Evolutionary conservation across 2,329 filamentous ascomycete species (phyloP), one percentile per base, ranked within the genome.

Genomic region (Ciborinia camelliae): DNA sequence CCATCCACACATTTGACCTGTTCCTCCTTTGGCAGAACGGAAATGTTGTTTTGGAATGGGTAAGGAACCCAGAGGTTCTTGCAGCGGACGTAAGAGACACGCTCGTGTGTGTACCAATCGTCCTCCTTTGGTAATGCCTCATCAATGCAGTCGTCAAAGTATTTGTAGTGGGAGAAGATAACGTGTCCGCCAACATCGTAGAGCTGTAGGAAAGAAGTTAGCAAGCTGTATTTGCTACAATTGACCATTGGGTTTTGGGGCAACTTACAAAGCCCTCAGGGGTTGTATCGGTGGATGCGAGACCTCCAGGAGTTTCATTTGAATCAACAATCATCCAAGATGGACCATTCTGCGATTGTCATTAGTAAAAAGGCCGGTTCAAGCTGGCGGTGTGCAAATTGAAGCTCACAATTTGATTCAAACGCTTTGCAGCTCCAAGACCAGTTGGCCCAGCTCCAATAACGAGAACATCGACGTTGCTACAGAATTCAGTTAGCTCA

Each of bases 41-140:
- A 96, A 77, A 99, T 94, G 84, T 99, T 99, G 87, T 98, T 99
- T 84, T 99, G 95, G 89, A 99, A 97, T 70, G 95, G 95, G 81
- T 99, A 99, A 62, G 95, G 94, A 65, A 99, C 95, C 95, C 95
- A 99, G 76, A 92, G 85, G 71, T 85, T 84, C 87, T 96, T 94
- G 89, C 92, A 97, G 77, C 95, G 93, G 73, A 99, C 94, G 79
- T 99, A 99, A 69, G 95, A 99, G 81, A 99, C 95, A 77, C 95
- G 93, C 84, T 99, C 90, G 83, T 99, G 95, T 71, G 88, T 91
- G 81, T 90, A 98, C 95, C 95, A 99, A 82, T 99, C 95, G 66
- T 91, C 89, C 66, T 92, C 87, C 76, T 92, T 92, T 74, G 95
- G 95, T 50, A 99, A 88, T 62, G 95, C 95, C 84, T 99, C 95